Percentiles rank a stretch among this genome's conserved stretches.
phyloP scores from a whole-genome alignment of 495 filamentous ascomycete genomes.

The Hyaloscypha bicolor region DNA sequence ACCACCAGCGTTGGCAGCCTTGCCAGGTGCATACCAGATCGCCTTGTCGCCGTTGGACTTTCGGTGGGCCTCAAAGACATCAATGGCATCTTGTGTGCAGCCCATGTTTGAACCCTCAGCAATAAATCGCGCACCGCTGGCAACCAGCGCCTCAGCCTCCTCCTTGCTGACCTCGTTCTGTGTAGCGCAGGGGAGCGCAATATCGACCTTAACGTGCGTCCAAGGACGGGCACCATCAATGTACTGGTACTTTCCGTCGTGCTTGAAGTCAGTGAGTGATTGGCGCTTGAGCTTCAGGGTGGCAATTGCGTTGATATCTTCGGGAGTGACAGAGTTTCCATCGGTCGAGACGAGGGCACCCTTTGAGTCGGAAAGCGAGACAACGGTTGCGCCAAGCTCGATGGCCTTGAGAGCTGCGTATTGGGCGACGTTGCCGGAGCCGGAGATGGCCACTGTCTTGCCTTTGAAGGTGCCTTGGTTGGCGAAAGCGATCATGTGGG shows the following conservation, averaged over 20 bases:
- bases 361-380: constrained; percentile 94
- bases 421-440: constrained; percentile 97
- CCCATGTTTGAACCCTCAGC: constrained; percentile 99
- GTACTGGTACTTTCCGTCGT: constrained; percentile 76
- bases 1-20: constrained; percentile 96
- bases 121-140: constrained; percentile 78
- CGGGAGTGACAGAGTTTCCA: constrained; percentile 69
- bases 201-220: constrained; percentile 85
- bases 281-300: constrained; percentile 84
- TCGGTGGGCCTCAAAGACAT: constrained; percentile 85
- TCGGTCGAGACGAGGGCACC: constrained; percentile 74
- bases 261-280: constrained; percentile 65
- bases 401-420: constrained; percentile 96
- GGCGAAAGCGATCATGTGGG: constrained; percentile 92
- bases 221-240: constrained; percentile 87
- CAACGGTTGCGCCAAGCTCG: constrained; percentile 89
- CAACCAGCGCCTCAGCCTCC: constrained; percentile 82
- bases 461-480: constrained; percentile 86
- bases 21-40: constrained; percentile 96
- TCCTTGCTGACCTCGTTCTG: constrained; percentile 95
- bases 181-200: constrained; percentile 90
- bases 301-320: constrained; percentile 77
- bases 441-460: constrained; percentile 94
- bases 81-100: constrained; percentile 93
- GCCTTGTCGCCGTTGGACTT: constrained; percentile 67